Conservation (phyloP, 345 rosid species). For the Eucalyptus polyanthemos region DNA sequence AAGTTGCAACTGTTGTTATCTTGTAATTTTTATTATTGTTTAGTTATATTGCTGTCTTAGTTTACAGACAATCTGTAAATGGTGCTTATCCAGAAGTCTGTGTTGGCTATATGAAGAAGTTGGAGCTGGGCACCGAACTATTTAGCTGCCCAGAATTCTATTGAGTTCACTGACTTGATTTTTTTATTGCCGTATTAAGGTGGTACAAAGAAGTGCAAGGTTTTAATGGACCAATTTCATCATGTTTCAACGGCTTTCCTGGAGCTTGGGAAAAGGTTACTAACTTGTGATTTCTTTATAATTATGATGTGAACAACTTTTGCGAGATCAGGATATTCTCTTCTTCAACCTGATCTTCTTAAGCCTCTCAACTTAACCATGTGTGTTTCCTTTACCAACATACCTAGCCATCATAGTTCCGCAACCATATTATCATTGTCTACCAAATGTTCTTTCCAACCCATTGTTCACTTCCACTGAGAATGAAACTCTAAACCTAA, state of each 20-base stretch:
- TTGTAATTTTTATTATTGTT: not conserved
- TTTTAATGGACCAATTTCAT: constrained; percentile 87
- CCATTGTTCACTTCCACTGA: not conserved
- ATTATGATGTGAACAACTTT: not conserved
- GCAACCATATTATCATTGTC: not conserved
- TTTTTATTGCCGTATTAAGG: constrained; percentile 23
- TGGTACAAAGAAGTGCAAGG: constrained; percentile 74
- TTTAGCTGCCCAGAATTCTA: too few species aligned
- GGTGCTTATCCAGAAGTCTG: not conserved
- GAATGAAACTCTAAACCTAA: too few species aligned
- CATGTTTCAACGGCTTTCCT: constrained; percentile 68
- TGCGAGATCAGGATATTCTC: not conserved
- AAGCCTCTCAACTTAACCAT: not conserved
- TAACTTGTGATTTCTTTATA: not conserved
- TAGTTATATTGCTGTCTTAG: not conserved
- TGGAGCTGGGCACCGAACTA: too few species aligned
- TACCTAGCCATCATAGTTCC: not conserved
- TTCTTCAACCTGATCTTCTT: not conserved
- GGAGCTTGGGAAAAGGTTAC: constrained; percentile 68
- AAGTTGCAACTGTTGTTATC: not conserved
- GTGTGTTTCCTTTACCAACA: not conserved
- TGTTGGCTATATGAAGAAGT: not conserved
- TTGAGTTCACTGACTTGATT: too few species aligned
- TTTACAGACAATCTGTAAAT: not conserved
- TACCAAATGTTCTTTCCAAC: not conserved